A percentile compares a stretch with the other conserved stretches of the same genome.
Conservation (phyloP, 805 yeast species). For the Candida caryicola region DNA sequence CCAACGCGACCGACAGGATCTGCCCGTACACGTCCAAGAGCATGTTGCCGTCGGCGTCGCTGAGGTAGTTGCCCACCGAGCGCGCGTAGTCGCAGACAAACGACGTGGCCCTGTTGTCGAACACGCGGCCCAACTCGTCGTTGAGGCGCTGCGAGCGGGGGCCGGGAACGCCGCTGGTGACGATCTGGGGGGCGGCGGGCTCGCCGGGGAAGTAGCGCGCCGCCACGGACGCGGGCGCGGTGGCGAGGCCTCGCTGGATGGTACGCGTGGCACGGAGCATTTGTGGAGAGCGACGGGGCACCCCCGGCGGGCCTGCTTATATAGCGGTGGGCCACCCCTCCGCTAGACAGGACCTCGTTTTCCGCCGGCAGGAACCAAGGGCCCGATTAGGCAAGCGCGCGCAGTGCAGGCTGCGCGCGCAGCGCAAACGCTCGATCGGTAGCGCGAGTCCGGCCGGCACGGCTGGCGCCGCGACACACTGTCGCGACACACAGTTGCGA, state of each 20-base stretch:
- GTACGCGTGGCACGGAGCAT: slow-evolving; percentile 8
- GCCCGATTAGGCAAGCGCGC: background rate
- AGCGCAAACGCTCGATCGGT: no score
- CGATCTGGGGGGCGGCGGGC: slow-evolving; percentile 30
- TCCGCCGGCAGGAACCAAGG: slow-evolving; percentile 1
- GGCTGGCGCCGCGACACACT: background rate
- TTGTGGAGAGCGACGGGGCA: background rate
- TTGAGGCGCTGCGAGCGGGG: slow-evolving; percentile 30
- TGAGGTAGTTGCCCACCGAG: slow-evolving; percentile 39
- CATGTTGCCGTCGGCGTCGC: slow-evolving; percentile 42
- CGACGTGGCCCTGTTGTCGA: slow-evolving; percentile 42
- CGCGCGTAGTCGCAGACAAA: slow-evolving; percentile 40
- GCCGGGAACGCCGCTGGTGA: slow-evolving; percentile 37
- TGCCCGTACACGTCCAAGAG: slow-evolving; percentile 42
- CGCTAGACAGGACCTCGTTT: slow-evolving; percentile 1
- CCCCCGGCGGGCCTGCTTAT: no score
- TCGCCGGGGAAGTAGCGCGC: slow-evolving; percentile 36
- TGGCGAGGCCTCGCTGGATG: background rate
- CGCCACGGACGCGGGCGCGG: slow-evolving; percentile 15
- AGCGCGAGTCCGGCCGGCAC: background rate
- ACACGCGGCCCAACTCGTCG: slow-evolving; percentile 35
- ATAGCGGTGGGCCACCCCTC: background rate
- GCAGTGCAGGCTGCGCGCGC: no score
- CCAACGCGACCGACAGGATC: slow-evolving; percentile 43
- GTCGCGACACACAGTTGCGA: no score